phyloP scores from a whole-genome alignment of 192 early-diverging fungal species.

The Linnemannia zychae region DNA sequence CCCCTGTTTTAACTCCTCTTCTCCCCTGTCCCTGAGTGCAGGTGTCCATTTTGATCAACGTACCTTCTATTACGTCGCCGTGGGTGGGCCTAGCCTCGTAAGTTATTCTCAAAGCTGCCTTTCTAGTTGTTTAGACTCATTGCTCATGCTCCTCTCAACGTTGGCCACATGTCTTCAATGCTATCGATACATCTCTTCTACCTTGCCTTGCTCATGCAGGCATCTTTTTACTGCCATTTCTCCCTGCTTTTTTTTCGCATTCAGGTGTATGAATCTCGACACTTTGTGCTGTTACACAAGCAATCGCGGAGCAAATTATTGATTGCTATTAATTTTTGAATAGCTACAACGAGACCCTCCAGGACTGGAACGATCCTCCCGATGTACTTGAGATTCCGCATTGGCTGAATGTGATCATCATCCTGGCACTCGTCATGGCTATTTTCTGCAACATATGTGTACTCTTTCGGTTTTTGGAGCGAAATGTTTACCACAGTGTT shows the following conservation, averaged over 20 bases:
- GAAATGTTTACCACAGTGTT: constrained; percentile 19
- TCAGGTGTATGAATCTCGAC: neutral
- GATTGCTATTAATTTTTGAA: neutral
- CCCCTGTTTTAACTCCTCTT: neutral
- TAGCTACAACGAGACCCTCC: constrained; percentile 24
- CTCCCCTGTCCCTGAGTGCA: neutral
- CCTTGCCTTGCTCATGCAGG: neutral
- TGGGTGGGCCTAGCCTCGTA: constrained; percentile 36
- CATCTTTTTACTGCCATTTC: neutral
- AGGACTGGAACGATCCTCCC: constrained; percentile 14
- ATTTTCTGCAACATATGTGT: constrained; percentile 39
- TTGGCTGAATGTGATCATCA: constrained; percentile 29
- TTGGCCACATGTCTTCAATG: neutral
- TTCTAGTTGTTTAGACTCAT: neutral
- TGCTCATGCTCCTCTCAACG: neutral
- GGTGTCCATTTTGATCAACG: constrained; percentile 52
- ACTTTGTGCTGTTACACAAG: neutral
- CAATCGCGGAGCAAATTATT: neutral
- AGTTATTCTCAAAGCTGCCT: neutral
- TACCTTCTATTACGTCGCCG: constrained; percentile 42
- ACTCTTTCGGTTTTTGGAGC: constrained; percentile 40
- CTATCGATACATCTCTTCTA: neutral
- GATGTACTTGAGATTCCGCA: neutral
- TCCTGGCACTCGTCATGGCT: constrained; percentile 27
- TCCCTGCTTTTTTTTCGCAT: too few relatives aligned